Percentiles rank a stretch among this genome's conserved stretches.
These are phyloP conservation scores for Digitaria exilis DNA, from an alignment of 202 grass and related monocot genomes.

Conservation along the genomic window DNA sequence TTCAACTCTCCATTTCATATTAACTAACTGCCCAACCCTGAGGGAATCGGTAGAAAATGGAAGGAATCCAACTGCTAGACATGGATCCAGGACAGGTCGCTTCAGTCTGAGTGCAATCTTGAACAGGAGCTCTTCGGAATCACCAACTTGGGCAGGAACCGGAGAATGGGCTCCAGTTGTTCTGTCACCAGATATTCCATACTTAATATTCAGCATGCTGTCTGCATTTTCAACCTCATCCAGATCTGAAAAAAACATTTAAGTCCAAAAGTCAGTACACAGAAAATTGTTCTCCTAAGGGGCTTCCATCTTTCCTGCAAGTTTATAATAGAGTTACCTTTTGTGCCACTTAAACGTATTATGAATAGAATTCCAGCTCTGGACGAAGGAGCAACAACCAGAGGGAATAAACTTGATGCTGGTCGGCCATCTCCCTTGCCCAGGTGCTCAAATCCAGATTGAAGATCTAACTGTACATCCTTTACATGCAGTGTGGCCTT, in stretches of 20 bases:
- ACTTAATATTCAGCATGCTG: conserved; percentile 84
- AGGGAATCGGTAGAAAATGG: conserved; percentile 89
- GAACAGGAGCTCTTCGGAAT: conserved; percentile 67
- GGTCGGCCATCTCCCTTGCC: conserved; percentile 74
- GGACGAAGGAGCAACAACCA: conserved; percentile 84
- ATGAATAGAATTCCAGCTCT: conserved; percentile 90
- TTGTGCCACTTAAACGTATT: conserved; percentile 61
- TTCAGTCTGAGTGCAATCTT: conserved; percentile 78
- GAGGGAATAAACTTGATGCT: conserved; percentile 75
- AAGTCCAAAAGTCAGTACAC: conserved; percentile 9
- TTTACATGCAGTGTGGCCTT: conserved; percentile 83
- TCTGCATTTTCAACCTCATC: conserved; percentile 60
- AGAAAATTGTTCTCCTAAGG: background rate
- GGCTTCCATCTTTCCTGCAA: background rate
- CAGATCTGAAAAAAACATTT: conserved; percentile 51
- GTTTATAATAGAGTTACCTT: conserved; percentile 48
- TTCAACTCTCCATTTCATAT: conserved; percentile 97
- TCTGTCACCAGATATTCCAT: conserved; percentile 78
- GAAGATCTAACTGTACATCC: conserved; percentile 86
- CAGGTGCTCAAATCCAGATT: conserved; percentile 91
- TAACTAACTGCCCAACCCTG: conserved; percentile 89
- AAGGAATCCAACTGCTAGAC: conserved; percentile 92
- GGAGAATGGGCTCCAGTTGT: conserved; percentile 84
- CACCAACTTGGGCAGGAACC: conserved; percentile 48
- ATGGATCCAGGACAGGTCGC: conserved; percentile 90